phyloP scores from a whole-genome alignment of 2,329 filamentous ascomycete species.

The Claviceps spartinae region DNA sequence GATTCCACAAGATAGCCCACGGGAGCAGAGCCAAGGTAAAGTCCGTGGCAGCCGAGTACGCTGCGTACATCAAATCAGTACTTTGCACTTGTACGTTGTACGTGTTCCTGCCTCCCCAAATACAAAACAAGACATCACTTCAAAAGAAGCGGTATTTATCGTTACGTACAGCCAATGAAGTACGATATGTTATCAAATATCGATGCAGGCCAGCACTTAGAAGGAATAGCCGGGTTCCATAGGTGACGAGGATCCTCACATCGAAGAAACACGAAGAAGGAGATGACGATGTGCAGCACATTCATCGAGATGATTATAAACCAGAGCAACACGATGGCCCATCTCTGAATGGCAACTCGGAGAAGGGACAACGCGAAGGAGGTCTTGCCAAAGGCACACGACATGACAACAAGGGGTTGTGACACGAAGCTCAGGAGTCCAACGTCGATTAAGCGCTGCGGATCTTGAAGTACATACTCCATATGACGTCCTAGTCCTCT shows the following conservation, averaged over 20 bases:
- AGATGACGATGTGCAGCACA: slow-evolving; percentile 2
- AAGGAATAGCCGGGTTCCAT: slow-evolving; percentile 4
- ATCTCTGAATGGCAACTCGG: slow-evolving; percentile 4
- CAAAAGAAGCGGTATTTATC: too few relatives aligned
- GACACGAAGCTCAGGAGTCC: slow-evolving; percentile 5
- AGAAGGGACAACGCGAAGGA: slow-evolving; percentile 5
- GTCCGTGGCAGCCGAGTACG: slow-evolving; percentile 5
- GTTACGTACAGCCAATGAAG: slow-evolving; percentile 7
- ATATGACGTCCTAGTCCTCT: slow-evolving; percentile 5
- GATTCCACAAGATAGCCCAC: slow-evolving; percentile 6
- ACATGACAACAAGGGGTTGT: slow-evolving; percentile 6
- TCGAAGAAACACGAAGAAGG: slow-evolving; percentile 3
- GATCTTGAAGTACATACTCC: slow-evolving; percentile 1
- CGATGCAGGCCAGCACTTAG: not conserved
- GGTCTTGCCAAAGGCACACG: slow-evolving; percentile 6
- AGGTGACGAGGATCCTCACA: slow-evolving; percentile 5
- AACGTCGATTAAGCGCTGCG: slow-evolving; percentile 3
- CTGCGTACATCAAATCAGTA: not conserved
- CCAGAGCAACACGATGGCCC: slow-evolving; percentile 5
- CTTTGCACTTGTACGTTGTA: not conserved
- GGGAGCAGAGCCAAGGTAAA: slow-evolving; percentile 5
- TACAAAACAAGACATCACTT: not conserved
- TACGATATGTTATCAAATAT: slow-evolving; percentile 1
- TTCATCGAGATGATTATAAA: slow-evolving; percentile 6
- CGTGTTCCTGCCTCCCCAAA: not conserved